Conservation (phyloP, 495 filamentous ascomycete species). For the Parathielavia hyrcaniae region DNA sequence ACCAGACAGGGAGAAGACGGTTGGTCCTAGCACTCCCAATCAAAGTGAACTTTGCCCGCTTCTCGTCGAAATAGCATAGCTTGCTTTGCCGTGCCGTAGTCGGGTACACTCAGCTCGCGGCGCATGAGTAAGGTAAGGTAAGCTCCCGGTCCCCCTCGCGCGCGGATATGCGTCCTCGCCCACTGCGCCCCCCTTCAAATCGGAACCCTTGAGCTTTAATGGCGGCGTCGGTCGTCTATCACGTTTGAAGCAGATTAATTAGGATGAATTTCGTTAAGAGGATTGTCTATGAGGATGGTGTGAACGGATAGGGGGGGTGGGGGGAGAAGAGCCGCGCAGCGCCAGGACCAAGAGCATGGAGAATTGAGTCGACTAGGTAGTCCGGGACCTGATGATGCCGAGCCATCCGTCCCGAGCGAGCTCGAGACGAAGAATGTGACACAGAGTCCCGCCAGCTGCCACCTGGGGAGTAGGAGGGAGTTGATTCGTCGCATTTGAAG, state of each 20-base stretch:
- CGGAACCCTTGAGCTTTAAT: constrained; percentile 3
- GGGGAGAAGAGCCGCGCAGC: background rate
- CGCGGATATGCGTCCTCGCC: too few relatives aligned
- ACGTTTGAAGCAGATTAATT: constrained; percentile 14
- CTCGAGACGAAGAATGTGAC: background rate
- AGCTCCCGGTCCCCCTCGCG: too few relatives aligned
- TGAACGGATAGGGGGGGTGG: background rate
- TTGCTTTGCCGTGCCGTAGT: too few relatives aligned
- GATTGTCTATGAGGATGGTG: background rate
- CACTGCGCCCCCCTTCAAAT: too few relatives aligned
- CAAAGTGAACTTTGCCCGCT: too few relatives aligned
- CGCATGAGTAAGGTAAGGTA: too few relatives aligned
- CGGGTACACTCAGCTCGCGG: too few relatives aligned
- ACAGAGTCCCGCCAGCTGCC: background rate
- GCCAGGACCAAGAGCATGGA: constrained; percentile 20
- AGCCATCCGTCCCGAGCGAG: background rate
- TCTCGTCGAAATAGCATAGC: too few relatives aligned
- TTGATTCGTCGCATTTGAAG: background rate
- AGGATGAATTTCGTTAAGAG: constrained; percentile 5
- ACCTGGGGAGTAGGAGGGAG: background rate
- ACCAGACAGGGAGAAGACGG: too few relatives aligned
- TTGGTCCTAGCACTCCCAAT: too few relatives aligned
- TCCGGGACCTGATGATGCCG: background rate
- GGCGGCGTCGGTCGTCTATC: constrained; percentile 21
- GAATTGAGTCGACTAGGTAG: constrained; percentile 9